Base-by-base conservation (phyloP, 2,329 filamentous ascomycete genomes). In the Nannizzia gypsea region DNA sequence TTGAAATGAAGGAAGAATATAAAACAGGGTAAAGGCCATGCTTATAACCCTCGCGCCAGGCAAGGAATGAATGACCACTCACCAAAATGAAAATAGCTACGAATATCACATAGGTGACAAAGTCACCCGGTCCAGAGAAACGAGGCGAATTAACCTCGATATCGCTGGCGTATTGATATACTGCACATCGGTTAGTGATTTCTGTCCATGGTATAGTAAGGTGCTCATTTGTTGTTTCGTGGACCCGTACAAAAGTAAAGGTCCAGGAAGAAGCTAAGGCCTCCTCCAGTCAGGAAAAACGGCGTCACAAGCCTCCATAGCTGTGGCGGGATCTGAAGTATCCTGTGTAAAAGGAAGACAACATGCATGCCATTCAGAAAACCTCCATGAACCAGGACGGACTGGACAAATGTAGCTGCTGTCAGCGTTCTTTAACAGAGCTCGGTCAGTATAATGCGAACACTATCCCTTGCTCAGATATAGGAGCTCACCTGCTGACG, bases 61-160 rank as follows among this genome's bases (percentile, higher is more conserved):
- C 56, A 48, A 57, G 55, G 22, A 57, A 42, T 26, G 28, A 50
- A 46, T 57, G 57, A 57, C 52, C 63, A 81, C 90, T 84, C 89
- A 96, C 90, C 78, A 90, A 70, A 65, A 93, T 92, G 68, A 86
- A 75, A 57, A 76, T 74, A 66, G 81, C 79, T 67, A 91, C 81
- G 70, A 93, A 93, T 61, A 85, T 74, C 66, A 95, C 76, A 71
- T 95, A 96, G 76, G 85, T 85, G 63, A 93, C 79, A 67, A 93
- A 82, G 71, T 93, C 88, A 69, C 89, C 90, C 61, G 87, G 87
- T 65, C 82, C 80, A 46, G 79, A 75, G 71, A 96, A 92, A 62
- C 88, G 84, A 58, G 85, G 75, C 63, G 87, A 88, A 64, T 81
- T 80, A 46, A 75, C 80, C 77, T 96, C 91, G 56, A 95, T 77